Evolutionary conservation across 192 early-diverging fungal genomes (phyloP), one percentile per base, ranked within the genome.

Genomic region (Physocladia obscura): DNA sequence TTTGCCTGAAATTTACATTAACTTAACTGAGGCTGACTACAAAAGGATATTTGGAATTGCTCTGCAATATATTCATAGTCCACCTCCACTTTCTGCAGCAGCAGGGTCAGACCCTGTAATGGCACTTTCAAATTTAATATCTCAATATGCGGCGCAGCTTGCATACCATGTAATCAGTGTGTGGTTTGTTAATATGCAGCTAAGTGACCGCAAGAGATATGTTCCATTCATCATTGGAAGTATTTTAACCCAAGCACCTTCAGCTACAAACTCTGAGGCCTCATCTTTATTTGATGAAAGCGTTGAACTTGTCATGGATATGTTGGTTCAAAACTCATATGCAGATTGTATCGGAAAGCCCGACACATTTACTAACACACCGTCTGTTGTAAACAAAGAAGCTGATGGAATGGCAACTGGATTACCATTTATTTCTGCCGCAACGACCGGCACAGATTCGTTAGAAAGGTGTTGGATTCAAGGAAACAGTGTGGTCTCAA

Each of bases 271-370:
- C 26, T 56, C 38, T 2, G 38, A 26, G 15, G 27, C 24, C 6
- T 37, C 39, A n/a, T 49, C 32, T 15, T 30, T 37, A 31, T 51
- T 89, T 67, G 94, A 97, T 73, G 95, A 98, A 74, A 89, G 90
- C 40, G 92, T 91, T 34, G 93, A 93, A 62, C 89, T 96, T 40
- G 94, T 95, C 54, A 79, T 99, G 76, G 97, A 99, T 68, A 92
- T 98, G 91, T 80, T 99, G 26, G 78, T 93, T 26, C 89, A 93
- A 36, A 91, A 93, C 77, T 84, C 91, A 30, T 94, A 83, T 76
- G 85, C 88, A 11, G 89, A 92, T 69, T 85, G 82, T 52, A 79
- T 76, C 31, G 86, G 88, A 5, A 88, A 86, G 64, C 87, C 91
- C 40, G 61, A 65, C n/a, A 32, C 48, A 4, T 49, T 49, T 49